Evolutionary conservation across 371 early-diverging fungal species (phyloP).

Genomic region (Encephalitozoon intestinalis): DNA sequence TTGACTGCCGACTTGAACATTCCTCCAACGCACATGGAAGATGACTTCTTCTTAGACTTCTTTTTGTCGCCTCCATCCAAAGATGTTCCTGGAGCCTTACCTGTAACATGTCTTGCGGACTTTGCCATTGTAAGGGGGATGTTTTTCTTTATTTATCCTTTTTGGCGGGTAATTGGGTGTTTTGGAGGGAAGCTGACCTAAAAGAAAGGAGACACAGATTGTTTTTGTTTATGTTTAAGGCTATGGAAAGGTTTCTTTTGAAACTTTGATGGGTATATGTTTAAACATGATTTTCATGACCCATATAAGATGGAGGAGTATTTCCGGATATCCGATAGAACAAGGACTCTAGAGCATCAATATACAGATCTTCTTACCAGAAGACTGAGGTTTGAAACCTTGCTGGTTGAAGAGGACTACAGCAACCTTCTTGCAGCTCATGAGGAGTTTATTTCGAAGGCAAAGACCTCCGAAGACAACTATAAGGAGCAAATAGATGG

Average conservation of each 20-base stretch:
- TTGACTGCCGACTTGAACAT: slow-evolving; percentile 53
- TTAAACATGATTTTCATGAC: slow-evolving; percentile 8
- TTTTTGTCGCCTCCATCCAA: not conserved
- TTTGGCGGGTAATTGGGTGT: slow-evolving; percentile 32
- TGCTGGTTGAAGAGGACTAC: not conserved
- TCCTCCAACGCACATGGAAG: slow-evolving; percentile 34
- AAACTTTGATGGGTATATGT: not conserved
- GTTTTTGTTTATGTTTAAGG: not conserved
- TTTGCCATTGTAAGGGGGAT: slow-evolving; percentile 18
- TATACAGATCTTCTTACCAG: not conserved
- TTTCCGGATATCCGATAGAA: not conserved
- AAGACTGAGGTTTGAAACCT: not conserved
- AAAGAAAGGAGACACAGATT: not conserved
- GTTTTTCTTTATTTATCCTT: slow-evolving; percentile 30
- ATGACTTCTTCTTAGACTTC: slow-evolving; percentile 42
- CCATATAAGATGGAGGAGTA: not conserved
- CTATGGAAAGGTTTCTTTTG: not conserved
- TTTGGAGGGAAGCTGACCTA: slow-evolving; percentile 27
- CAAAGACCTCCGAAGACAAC: not conserved
- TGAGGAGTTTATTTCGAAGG: not conserved
- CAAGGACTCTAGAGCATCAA: slow-evolving; percentile 9
- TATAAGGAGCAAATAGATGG: not conserved
- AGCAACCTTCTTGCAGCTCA: not conserved
- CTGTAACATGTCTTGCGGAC: slow-evolving; percentile 29
- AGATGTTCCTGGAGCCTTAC: slow-evolving; percentile 47